phyloP scores from a whole-genome alignment of 1,284 basidiomycete genomes.

The Moesziomyces antarcticus region DNA sequence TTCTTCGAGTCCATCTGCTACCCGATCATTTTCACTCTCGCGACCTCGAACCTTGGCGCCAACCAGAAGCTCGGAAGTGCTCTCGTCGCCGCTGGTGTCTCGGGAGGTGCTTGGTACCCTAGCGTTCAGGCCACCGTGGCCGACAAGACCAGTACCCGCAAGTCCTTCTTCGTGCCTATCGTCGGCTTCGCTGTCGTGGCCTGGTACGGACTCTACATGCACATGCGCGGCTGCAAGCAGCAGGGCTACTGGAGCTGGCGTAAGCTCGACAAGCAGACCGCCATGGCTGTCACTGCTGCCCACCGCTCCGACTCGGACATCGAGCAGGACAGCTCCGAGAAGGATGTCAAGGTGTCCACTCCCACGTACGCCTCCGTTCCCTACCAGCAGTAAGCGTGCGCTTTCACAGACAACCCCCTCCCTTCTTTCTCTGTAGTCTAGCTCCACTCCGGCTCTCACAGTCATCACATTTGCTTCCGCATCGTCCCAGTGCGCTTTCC shows the following conservation, averaged over 20 bases:
- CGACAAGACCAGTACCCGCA: conserved; percentile 69
- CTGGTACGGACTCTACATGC: conserved; percentile 41
- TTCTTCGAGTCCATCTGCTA: conserved; percentile 76
- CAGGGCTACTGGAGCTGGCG: conserved; percentile 38
- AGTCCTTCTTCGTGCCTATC: conserved; percentile 40
- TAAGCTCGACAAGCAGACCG: conserved; percentile 32
- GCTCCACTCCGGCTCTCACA: no score
- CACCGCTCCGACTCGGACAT: conserved; percentile 7
- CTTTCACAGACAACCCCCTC: not conserved
- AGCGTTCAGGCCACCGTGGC: conserved; percentile 78
- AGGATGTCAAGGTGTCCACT: conserved; percentile 26
- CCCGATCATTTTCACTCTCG: conserved; percentile 75
- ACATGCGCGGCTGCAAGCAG: conserved; percentile 26
- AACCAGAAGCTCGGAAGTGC: conserved; percentile 46
- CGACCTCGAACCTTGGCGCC: conserved; percentile 71
- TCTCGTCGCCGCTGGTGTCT: conserved; percentile 71
- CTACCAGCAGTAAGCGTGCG: conserved; percentile 16
- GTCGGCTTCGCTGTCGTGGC: conserved; percentile 35
- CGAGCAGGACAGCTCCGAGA: conserved; percentile 27
- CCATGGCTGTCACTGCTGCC: conserved; percentile 15
- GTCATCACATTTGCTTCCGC: no score
- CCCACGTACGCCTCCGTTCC: conserved; percentile 20
- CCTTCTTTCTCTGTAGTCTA: no score
- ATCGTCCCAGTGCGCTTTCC: no score
- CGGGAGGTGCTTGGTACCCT: conserved; percentile 81